Base-by-base conservation (phyloP, 2,329 filamentous ascomycete species). In the Penicillium sp. region DNA sequence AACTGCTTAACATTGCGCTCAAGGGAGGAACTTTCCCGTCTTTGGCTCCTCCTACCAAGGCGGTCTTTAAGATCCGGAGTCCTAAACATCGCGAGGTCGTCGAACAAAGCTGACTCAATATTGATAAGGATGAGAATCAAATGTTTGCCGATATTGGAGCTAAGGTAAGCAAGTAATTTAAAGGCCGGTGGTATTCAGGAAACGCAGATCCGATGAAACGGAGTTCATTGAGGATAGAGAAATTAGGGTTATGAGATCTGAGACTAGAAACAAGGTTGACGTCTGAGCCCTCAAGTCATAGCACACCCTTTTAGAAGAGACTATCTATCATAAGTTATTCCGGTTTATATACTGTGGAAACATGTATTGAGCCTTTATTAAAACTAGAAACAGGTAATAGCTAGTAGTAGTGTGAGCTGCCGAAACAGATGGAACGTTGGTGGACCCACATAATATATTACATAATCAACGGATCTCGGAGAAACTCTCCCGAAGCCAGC, bases 381-480 rank as follows among this genome's bases (percentile, higher is more conserved):
- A 37, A 17, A n/a, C 35, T 37, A n/a, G 35, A 37, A 37, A 17
- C 6, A 15, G 6, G 17, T n/a, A 19, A 27, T 8, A 27, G 19
- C 19, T 45, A 43, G 29, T 12, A 23, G 4, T 23, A 21, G 10
- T 17, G 15, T 15, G 21, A n/a, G 17, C 23, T 27, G 40, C 35
- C 38, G 50, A 52, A 33, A 21, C 19, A 13, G 4, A 52, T 25
- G n/a, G 38, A 35, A 52, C 9, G 8, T 9, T 6, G 38, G 23
- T 46, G 43, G 43, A 19, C n/a, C 42, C 29, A 47, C 8, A 35
- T 12, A 6, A 31, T 10, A 13, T 10, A n/a, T 31, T 52, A 52
- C 21, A 27, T 47, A 54, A 48, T 33, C 46, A 37, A 21, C 57
- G 63, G 62, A 49, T n/a, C 10, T 31, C 61, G 62, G 64, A 66